Evolutionary conservation across 768 basidiomycete species (phyloP).

Genomic region (Trametes maxima): DNA sequence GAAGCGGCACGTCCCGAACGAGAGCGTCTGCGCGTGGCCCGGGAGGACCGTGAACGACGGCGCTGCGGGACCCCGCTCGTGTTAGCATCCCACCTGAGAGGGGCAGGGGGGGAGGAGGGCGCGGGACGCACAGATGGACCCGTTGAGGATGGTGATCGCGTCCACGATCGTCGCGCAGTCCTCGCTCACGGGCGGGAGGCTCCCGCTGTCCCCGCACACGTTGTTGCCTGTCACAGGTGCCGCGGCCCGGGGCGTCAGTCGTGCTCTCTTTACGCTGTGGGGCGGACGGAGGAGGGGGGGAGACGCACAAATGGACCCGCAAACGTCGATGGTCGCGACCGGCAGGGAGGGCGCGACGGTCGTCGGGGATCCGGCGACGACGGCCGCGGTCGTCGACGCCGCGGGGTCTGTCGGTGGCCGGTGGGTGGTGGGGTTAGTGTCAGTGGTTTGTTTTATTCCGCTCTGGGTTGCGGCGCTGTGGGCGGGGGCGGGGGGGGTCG

Average conservation of each 20-base stretch:
- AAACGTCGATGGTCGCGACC: slow-evolving; percentile 4
- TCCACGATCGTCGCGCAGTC: slow-evolving; percentile 24
- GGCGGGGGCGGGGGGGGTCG: too few relatives aligned
- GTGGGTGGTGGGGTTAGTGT: background rate
- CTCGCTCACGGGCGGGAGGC: slow-evolving; percentile 19
- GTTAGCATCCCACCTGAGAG: background rate
- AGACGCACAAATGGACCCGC: slow-evolving; percentile 22
- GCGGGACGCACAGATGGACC: slow-evolving; percentile 14
- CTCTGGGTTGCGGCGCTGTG: background rate
- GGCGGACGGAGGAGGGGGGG: background rate
- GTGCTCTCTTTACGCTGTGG: too few relatives aligned
- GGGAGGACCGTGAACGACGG: slow-evolving; percentile 22
- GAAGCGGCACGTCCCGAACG: slow-evolving; percentile 29
- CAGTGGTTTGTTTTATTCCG: background rate
- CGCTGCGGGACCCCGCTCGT: background rate
- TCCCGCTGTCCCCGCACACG: slow-evolving; percentile 17
- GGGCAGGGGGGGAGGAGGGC: background rate
- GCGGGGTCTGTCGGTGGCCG: background rate
- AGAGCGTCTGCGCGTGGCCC: slow-evolving; percentile 21
- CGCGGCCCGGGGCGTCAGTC: background rate
- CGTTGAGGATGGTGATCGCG: slow-evolving; percentile 24
- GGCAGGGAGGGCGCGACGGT: slow-evolving; percentile 1
- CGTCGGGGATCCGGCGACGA: background rate
- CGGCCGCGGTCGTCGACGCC: background rate
- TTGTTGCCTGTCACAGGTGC: slow-evolving; percentile 10